Evolutionary conservation across 352 stramenopile genomes (phyloP), one percentile per base, ranked within the genome.

Genomic region (Phytophthora crassamura): DNA sequence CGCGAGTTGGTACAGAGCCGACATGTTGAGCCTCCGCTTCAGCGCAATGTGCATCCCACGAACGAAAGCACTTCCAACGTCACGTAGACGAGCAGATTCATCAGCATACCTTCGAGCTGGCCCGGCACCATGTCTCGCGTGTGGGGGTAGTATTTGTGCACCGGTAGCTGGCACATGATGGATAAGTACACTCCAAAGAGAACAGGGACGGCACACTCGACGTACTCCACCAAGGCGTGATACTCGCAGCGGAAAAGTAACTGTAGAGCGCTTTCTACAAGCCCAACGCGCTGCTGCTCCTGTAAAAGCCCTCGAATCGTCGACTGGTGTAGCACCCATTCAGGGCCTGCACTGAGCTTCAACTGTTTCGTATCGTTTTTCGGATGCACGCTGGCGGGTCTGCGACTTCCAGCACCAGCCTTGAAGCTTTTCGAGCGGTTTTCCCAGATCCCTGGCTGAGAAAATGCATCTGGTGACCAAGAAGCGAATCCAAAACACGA

Each of bases 191-290:
- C 10, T 0, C 41, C 22, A 30, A 69, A 77, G 16, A 77, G 43
- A 5, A 59, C 51, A 5, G 69, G 69, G 1, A 78, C 53, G 6
- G 55, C 45, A 38, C 51, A 72, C 36, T 75, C 66, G 39, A 78
- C 58, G 18, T 72, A 78, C 39, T 70, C 51, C 4, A 68, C 46
- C 0, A 75, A 46, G 12, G 59, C 40, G 5, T 60, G 55, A 42
- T 69, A 77, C 32, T 78, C 69, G 30, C 40, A 58, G n/a, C 61
- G 55, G 20, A 78, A 78, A 9, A 78, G 51, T 11, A 78, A 25
- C 8, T 61, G 10, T 4, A 69, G 61, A 8, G 46, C 54, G 36
- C 49, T 65, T 39, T 60, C 32, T 11, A 69, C 45, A 18, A 68
- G n/a, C 20, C 39, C 48, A 0, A 61, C 5, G 8, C 38, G 10